A percentile compares a stretch with the other conserved stretches of the same genome.
Conservation (phyloP, 257 asterid species). For the Solanum boliviense region DNA sequence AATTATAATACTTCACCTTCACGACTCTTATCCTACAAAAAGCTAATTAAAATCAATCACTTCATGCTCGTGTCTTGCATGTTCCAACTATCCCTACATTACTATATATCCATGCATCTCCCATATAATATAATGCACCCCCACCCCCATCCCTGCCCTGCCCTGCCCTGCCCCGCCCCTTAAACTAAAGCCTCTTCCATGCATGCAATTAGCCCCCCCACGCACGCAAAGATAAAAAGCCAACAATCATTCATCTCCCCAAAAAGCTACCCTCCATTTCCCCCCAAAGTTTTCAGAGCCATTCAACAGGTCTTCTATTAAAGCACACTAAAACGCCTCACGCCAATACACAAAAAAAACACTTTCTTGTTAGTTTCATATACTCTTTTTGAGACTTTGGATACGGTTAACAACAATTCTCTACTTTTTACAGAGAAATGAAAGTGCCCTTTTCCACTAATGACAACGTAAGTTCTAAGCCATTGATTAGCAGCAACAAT, state of each 20-base stretch:
- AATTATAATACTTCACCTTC: slow-evolving; percentile 1
- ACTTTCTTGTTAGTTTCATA: background rate
- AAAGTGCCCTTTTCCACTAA: slow-evolving; percentile 69
- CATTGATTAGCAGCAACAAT: slow-evolving; percentile 7
- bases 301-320: background rate
- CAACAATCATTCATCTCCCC: slow-evolving; percentile 32
- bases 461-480: slow-evolving; percentile 23
- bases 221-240: slow-evolving; percentile 31
- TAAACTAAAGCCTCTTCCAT: background rate
- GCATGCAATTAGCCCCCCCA: background rate
- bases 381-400: background rate
- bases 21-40: background rate
- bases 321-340: background rate
- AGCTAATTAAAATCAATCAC: background rate
- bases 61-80: background rate
- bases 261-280: slow-evolving; percentile 20
- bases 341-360: background rate
- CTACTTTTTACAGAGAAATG: slow-evolving; percentile 39
- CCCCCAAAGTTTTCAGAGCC: background rate
- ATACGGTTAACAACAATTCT: background rate
- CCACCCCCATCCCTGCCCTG: background rate
- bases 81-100: background rate
- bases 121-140: background rate
- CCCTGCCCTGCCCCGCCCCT: background rate
- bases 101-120: background rate